phyloP scores from a whole-genome alignment of 345 rosid genomes.

The Populus simonii region DNA sequence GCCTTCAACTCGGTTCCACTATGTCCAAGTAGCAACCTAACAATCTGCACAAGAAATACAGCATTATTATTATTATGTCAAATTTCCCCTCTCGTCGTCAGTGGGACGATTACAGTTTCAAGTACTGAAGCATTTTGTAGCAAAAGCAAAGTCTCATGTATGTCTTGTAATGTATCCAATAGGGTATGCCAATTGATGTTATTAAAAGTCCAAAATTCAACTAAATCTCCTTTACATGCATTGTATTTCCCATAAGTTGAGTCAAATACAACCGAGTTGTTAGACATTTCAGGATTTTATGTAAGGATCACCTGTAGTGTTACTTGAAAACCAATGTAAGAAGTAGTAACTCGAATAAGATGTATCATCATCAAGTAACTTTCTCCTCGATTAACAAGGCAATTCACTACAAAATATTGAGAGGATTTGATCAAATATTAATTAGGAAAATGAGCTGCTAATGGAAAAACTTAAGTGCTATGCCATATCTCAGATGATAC shows the following conservation, averaged over 20 bases:
- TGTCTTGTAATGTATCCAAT: not conserved
- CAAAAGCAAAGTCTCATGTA: not conserved
- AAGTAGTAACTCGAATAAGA: not conserved
- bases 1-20: slow-evolving; percentile 45
- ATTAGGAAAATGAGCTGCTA: not conserved
- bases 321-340: not conserved
- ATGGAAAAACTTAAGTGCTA: not conserved
- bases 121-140: not conserved
- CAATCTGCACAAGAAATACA: slow-evolving; percentile 51
- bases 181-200: not conserved
- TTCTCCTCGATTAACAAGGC: not conserved
- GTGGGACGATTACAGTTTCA: not conserved
- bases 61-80: not conserved
- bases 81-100: not conserved
- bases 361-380: not conserved
- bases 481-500: not conserved
- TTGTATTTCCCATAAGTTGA: not conserved
- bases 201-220: not conserved
- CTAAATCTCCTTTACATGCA: not conserved
- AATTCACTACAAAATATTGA: not conserved
- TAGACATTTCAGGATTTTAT: not conserved
- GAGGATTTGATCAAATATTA: not conserved
- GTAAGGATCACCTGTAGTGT: not conserved
- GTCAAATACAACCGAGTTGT: not conserved
- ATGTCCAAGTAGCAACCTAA: slow-evolving; percentile 51